Evolutionary conservation across 306 rosid species (phyloP).

Genomic region (Quercus wislizeni): DNA sequence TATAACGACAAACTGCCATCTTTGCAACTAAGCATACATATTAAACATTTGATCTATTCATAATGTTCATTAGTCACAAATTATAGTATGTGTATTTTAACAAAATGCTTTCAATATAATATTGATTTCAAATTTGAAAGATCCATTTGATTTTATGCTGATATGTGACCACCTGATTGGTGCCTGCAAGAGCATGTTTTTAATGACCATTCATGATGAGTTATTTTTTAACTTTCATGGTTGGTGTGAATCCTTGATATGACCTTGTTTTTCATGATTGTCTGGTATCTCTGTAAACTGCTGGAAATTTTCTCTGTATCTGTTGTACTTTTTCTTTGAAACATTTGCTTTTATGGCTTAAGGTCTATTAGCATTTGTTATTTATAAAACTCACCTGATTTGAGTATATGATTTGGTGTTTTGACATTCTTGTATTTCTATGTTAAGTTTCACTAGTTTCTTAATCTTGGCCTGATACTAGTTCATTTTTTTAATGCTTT

Average conservation of each 20-base stretch:
- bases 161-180: neutral
- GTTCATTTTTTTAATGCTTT: conserved; percentile 6
- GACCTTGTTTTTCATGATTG: neutral
- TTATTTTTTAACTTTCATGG: neutral
- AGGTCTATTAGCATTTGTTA: neutral
- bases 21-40: neutral
- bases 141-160: neutral
- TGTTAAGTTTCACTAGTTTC: conserved; percentile 25
- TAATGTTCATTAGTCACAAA: too few relatives aligned
- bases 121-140: neutral
- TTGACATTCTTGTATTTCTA: conserved; percentile 20
- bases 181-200: neutral
- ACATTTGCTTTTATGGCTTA: neutral
- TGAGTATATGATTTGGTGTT: conserved; percentile 9
- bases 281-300: neutral
- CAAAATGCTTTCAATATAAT: neutral
- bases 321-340: neutral
- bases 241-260: neutral
- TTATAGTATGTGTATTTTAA: too few relatives aligned
- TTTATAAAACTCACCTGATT: neutral
- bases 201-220: neutral
- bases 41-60: neutral
- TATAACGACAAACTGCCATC: neutral
- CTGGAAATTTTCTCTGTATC: neutral
- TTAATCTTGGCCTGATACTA: neutral